phyloP scores from a whole-genome alignment of 2,329 filamentous ascomycete genomes.

The Hymenoscyphus salicellus region DNA sequence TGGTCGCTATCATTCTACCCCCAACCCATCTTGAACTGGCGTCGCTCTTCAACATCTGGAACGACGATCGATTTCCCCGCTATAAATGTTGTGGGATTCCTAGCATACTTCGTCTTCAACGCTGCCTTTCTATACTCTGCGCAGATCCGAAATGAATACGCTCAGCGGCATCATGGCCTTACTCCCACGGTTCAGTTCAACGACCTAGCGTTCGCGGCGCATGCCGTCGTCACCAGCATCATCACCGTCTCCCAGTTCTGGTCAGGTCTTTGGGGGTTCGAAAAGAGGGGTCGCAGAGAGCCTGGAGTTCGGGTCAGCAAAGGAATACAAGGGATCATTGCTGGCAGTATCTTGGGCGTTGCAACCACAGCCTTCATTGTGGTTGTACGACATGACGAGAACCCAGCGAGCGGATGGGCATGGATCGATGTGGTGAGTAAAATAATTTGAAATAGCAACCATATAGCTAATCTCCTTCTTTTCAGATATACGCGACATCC shows the following conservation, averaged over 20 bases:
- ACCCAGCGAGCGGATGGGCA: constrained; percentile 52
- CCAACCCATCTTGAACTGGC: constrained; percentile 77
- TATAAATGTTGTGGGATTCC: constrained; percentile 68
- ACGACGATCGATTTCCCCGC: constrained; percentile 85
- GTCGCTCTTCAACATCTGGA: constrained; percentile 73
- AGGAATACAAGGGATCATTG: constrained; percentile 65
- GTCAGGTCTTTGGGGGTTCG: constrained; percentile 71
- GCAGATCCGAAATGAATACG: constrained; percentile 77
- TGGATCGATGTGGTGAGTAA: constrained; percentile 54
- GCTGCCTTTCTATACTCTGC: constrained; percentile 67
- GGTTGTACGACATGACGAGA: constrained; percentile 36
- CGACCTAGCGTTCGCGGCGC: constrained; percentile 82
- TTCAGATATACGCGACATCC: constrained; percentile 60
- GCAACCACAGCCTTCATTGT: constrained; percentile 48
- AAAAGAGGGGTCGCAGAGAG: constrained; percentile 47
- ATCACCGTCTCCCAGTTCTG: constrained; percentile 77
- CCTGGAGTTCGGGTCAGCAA: constrained; percentile 56
- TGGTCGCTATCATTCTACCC: constrained; percentile 95
- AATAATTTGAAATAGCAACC: neutral
- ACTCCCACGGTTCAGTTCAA: constrained; percentile 85
- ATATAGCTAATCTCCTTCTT: neutral
- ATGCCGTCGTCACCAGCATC: constrained; percentile 70
- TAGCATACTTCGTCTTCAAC: constrained; percentile 52
- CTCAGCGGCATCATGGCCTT: constrained; percentile 69
- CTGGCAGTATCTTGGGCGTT: constrained; percentile 62